Base-by-base conservation (phyloP, 2,329 filamentous ascomycete genomes). In the Alternaria alternata region DNA sequence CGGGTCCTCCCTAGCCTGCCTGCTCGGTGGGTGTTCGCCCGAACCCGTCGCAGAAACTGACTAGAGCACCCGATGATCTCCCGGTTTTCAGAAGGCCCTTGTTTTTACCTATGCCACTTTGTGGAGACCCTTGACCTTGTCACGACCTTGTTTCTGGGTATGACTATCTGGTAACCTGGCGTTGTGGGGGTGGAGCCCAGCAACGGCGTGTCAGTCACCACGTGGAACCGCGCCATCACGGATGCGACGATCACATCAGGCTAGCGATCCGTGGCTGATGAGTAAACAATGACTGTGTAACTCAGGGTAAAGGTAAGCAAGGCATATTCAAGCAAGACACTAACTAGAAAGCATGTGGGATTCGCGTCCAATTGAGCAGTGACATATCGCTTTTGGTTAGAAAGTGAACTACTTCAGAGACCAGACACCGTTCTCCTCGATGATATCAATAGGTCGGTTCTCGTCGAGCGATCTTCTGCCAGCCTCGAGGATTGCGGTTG, bases 401-500 rank as follows among this genome's bases (percentile, higher is more conserved):
- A 36, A 22, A 42, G 36, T 41, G 38, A 47, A 64, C 67, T 77
- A 88, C 76, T 84, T 84, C 75, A 96, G 78, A 70, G 84, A 88
- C 92, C 92, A 96, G 28, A 81, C 78, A 0, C 86, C 90, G 58
- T 87, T 84, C 70, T 87, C 83, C 64, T 88, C 82, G 68, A 87
- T 83, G 70, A 97, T 96, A 76, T 88, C 88, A 28, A 97, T 86
- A 61, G 92, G 86, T 57, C 93, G 84, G 57, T 86, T 86, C 84
- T 97, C 92, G 76, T 97, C 93, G 71, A 97, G 85, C 76, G 91
- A 94, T 73, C 89, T 85, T 66, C 94, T 84, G 0, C 94, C 94
- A 1, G 94, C 94, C 79, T 97, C 91, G 57, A 97, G 83, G 65
- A 97, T 97, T 0, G 94, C 94, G 8, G 93, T 96, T 0, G 94